A percentile compares a stretch with the other conserved stretches of the same genome.
phyloP scores from a whole-genome alignment of 2,329 filamentous ascomycete genomes.

The Scedosporium dehoogii region DNA sequence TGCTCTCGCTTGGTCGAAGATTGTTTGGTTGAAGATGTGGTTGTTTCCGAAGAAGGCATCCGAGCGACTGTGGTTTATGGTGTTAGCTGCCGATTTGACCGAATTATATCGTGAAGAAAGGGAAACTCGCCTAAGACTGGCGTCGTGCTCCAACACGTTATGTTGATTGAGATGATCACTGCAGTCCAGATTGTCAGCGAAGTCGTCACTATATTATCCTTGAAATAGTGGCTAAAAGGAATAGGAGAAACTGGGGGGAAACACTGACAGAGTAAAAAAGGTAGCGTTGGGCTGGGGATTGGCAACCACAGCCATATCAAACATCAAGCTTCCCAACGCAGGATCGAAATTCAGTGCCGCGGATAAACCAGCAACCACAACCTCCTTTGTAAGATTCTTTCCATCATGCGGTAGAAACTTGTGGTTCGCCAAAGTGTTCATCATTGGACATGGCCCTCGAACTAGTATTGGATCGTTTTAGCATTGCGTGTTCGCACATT shows the following conservation, averaged over 20 bases:
- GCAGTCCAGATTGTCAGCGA: background rate
- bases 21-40: constrained; percentile 39
- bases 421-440: constrained; percentile 43
- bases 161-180: constrained; percentile 33
- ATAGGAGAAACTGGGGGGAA: no score
- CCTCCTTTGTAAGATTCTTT: constrained; percentile 27
- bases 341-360: constrained; percentile 32
- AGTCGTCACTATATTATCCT: no score
- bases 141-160: constrained; percentile 39
- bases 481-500: background rate
- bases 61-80: constrained; percentile 23
- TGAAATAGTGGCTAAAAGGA: no score
- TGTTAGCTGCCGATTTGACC: background rate
- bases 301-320: constrained; percentile 28
- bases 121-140: constrained; percentile 26
- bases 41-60: constrained; percentile 42
- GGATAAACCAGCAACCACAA: constrained; percentile 26
- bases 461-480: constrained; percentile 14
- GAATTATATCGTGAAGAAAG: no score
- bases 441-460: constrained; percentile 36
- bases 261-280: constrained; percentile 24
- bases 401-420: constrained; percentile 36
- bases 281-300: constrained; percentile 34
- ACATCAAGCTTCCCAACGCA: constrained; percentile 29
- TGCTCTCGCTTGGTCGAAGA: constrained; percentile 33